Conservation (phyloP, 352 stramenopile species). For the Globisporangium spiculum region DNA sequence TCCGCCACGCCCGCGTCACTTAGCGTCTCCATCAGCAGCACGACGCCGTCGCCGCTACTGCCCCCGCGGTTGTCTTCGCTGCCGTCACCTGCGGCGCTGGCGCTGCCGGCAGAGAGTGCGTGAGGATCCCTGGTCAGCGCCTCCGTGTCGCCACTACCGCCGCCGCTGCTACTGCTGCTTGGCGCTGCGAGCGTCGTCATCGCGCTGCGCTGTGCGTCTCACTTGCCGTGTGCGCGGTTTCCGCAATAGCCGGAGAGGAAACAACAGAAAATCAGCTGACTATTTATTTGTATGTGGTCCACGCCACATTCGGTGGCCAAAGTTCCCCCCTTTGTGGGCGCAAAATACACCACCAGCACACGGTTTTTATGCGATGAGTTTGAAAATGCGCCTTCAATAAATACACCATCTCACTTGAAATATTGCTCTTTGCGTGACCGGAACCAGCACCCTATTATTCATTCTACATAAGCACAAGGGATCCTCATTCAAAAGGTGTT, state of each 20-base stretch:
- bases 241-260: background rate
- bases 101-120: background rate
- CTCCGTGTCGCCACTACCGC: background rate
- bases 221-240: background rate
- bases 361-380: background rate
- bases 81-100: background rate
- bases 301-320: background rate
- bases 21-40: background rate
- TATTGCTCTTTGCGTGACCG: background rate
- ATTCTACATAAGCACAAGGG: background rate
- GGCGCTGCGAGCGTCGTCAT: conserved; percentile 17
- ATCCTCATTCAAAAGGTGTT: background rate
- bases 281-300: conserved; percentile 2
- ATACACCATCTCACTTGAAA: background rate
- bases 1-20: background rate
- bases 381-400: background rate
- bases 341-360: background rate
- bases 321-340: background rate
- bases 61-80: background rate
- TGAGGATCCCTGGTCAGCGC: background rate
- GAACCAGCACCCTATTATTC: background rate
- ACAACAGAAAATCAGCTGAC: conserved; percentile 6
- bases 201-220: conserved; percentile 1
- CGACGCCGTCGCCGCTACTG: background rate
- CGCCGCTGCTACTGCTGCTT: background rate